Conservation (phyloP, 192 early-diverging fungal genomes). For the Rhizophagus clarus region DNA sequence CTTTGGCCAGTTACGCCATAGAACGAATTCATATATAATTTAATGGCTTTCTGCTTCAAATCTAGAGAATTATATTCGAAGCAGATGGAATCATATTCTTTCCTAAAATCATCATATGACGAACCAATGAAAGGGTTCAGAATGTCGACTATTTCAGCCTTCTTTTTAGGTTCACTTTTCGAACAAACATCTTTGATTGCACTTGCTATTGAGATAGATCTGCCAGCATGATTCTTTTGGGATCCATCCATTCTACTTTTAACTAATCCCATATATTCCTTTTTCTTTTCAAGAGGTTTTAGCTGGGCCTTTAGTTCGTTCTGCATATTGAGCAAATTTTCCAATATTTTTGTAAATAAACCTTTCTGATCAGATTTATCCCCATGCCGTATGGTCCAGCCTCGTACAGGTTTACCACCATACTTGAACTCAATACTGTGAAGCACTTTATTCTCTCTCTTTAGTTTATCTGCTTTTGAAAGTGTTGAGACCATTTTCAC, state of each 20-base stretch:
- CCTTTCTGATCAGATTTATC: constrained; percentile 7
- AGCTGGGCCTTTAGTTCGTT: background rate
- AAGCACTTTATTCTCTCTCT: no score
- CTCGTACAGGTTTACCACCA: background rate
- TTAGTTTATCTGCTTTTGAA: no score
- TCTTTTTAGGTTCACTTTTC: no score
- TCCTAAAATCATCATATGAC: background rate
- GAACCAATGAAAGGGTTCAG: background rate
- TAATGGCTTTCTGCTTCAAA: background rate
- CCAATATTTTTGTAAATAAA: background rate
- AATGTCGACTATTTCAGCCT: background rate
- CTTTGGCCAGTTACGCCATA: background rate
- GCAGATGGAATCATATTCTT: background rate
- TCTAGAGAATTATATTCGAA: background rate
- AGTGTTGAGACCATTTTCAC: background rate
- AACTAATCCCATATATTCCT: background rate
- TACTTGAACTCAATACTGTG: no score
- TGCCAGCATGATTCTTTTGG: no score
- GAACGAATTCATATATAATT: constrained; percentile 10
- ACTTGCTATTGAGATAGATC: background rate
- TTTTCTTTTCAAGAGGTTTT: background rate
- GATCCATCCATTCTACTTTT: background rate
- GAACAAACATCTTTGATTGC: background rate
- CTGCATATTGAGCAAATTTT: background rate
- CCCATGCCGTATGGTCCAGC: background rate